Evolutionary conservation across 129 eudicot genomes (phyloP), one percentile per base, ranked within the genome.

Genomic region (Artemisia argyi): DNA sequence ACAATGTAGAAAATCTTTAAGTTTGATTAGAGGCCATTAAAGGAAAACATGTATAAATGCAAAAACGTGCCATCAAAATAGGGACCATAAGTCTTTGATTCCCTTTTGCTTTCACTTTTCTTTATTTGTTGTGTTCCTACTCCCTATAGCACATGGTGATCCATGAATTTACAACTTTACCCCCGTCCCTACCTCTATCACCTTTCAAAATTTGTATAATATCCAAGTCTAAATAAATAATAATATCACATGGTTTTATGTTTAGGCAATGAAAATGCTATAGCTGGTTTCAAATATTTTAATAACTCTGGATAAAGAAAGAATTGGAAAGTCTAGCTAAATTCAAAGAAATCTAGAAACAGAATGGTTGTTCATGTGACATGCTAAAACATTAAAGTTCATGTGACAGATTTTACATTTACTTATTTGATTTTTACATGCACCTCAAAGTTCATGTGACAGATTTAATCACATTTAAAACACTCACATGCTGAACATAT

Each of bases 1-100:
- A 14, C 32, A 8, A 39, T 51, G 32, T 55, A 17, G 53, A 63
- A 62, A 73, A 59, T 52, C 8, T n/a, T 20, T 16, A 62, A 61
- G 74, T 51, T 3, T 44, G 18, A 57, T 59, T 60, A 28, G 67
- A 28, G 67, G 5, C 68, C 60, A 56, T 66, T 44, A 24, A 75
- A 53, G 65, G 65, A 77, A 77, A 77, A 77, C 81, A 78, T 70
- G 76, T 78, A 78, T 78, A 78, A 70, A 70, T 78, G 81, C 72
- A 78, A 78, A 78, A 78, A 78, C 81, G 81, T 78, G 81, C 76
- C 71, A 62, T 61, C 76, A 77, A 70, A 77, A 59, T 69, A 77
- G 76, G 76, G 73, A 75, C 79, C 79, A 75, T 66, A 55, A 75
- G 79, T 66, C 79, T 75, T 66, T 66, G 73, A 75, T 66, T 75